Conservation (phyloP, 768 basidiomycete genomes). For the Naganishia vishniacii region DNA sequence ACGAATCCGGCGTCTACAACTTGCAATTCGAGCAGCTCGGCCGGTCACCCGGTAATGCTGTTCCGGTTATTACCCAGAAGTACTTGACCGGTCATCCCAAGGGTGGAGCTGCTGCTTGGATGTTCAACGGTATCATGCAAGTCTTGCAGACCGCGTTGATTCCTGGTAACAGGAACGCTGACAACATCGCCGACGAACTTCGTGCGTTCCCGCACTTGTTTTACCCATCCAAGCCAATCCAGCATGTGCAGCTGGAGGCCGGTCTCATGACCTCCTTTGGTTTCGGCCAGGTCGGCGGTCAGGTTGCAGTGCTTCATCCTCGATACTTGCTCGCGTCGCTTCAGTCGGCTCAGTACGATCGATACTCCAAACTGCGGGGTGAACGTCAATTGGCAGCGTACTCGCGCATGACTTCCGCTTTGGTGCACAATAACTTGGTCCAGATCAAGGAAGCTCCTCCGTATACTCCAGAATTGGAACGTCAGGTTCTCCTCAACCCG, state of each 20-base stretch:
- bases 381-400: slow-evolving; percentile 54
- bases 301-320: slow-evolving; percentile 79
- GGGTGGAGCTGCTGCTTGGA: slow-evolving; percentile 98
- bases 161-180: slow-evolving; percentile 94
- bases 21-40: slow-evolving; percentile 81
- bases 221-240: slow-evolving; percentile 95
- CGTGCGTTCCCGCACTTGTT: slow-evolving; percentile 81
- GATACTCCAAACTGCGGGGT: slow-evolving; percentile 65
- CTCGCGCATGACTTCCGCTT: slow-evolving; percentile 73
- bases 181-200: slow-evolving; percentile 70
- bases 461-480: slow-evolving; percentile 78
- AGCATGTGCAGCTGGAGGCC: slow-evolving; percentile 74
- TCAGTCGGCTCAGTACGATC: slow-evolving; percentile 67
- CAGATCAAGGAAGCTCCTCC: slow-evolving; percentile 92
- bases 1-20: slow-evolving; percentile 96
- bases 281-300: slow-evolving; percentile 97
- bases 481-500: slow-evolving; percentile 81
- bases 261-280: slow-evolving; percentile 55
- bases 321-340: slow-evolving; percentile 81
- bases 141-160: slow-evolving; percentile 76
- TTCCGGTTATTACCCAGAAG: slow-evolving; percentile 96
- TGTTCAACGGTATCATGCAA: slow-evolving; percentile 85
- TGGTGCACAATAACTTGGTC: slow-evolving; percentile 87
- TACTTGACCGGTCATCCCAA: slow-evolving; percentile 94
- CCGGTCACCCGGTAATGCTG: slow-evolving; percentile 90